These are phyloP conservation scores for Ciborinia camelliae DNA, from an alignment of 2,329 filamentous ascomycete genomes.

Conservation along the genomic window DNA sequence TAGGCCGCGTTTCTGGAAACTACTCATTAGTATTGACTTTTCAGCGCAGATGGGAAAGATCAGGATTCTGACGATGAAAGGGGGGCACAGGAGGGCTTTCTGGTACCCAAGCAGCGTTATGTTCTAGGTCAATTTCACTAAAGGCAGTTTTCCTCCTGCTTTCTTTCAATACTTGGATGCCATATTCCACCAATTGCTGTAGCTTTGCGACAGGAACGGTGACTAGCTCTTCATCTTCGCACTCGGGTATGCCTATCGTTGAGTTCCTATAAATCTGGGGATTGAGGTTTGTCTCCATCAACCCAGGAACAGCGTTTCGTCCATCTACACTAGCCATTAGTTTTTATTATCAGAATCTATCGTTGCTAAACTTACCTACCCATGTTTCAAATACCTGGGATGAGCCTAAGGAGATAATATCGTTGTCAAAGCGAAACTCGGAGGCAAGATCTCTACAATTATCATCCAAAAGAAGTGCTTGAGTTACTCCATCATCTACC, in stretches of 20 bases:
- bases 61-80: neutral
- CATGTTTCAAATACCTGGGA: neutral
- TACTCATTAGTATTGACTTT: neutral
- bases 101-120: neutral
- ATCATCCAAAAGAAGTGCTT: neutral
- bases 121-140: neutral
- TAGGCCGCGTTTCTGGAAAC: neutral
- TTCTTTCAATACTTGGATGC: neutral
- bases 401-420: neutral
- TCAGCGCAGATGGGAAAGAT: neutral
- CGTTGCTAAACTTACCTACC: neutral
- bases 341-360: neutral
- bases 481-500: neutral
- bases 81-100: neutral
- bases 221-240: constrained; percentile 2
- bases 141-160: neutral
- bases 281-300: neutral
- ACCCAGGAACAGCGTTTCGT: neutral
- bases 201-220: constrained; percentile 6
- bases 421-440: neutral
- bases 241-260: neutral
- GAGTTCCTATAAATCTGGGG: neutral
- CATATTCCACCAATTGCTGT: constrained; percentile 7
- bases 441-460: neutral
- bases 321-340: neutral